A percentile compares a stretch with the other conserved stretches of the same genome.
These are phyloP conservation scores for Hericium alpestre DNA, from an alignment of 768 basidiomycete species.

Conservation along the genomic window DNA sequence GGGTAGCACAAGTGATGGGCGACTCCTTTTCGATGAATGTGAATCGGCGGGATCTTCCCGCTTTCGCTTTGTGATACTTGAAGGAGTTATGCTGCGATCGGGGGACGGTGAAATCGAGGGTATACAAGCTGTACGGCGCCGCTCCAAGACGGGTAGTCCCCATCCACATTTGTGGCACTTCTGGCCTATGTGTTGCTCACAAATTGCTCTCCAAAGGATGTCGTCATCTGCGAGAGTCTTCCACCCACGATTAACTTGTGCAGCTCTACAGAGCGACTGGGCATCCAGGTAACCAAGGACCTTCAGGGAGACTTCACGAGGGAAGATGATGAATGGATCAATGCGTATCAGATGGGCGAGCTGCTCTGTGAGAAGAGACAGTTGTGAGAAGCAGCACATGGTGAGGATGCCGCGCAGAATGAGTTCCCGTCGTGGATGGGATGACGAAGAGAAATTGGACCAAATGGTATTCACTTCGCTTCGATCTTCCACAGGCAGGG, in stretches of 20 bases:
- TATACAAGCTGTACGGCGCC: conserved; percentile 40
- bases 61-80: conserved; percentile 29
- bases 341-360: conserved; percentile 88
- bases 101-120: conserved; percentile 29
- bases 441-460: conserved; percentile 93
- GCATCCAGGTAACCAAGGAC: conserved; percentile 87
- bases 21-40: conserved; percentile 43
- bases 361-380: conserved; percentile 90
- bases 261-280: conserved; percentile 84
- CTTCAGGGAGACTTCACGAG: conserved; percentile 80
- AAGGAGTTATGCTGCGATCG: conserved; percentile 17
- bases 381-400: conserved; percentile 98
- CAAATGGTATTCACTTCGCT: conserved; percentile 86
- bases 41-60: conserved; percentile 18
- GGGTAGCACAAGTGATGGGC: conserved; percentile 20
- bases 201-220: conserved; percentile 89
- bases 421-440: conserved; percentile 81
- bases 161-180: conserved; percentile 96
- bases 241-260: conserved; percentile 84
- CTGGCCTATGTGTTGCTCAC: conserved; percentile 96
- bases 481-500: conserved; percentile 75
- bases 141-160: conserved; percentile 88
- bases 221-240: conserved; percentile 88
- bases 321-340: conserved; percentile 86
- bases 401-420: conserved; percentile 95